phyloP scores from a whole-genome alignment of 345 rosid genomes.

The Heritiera littoralis region DNA sequence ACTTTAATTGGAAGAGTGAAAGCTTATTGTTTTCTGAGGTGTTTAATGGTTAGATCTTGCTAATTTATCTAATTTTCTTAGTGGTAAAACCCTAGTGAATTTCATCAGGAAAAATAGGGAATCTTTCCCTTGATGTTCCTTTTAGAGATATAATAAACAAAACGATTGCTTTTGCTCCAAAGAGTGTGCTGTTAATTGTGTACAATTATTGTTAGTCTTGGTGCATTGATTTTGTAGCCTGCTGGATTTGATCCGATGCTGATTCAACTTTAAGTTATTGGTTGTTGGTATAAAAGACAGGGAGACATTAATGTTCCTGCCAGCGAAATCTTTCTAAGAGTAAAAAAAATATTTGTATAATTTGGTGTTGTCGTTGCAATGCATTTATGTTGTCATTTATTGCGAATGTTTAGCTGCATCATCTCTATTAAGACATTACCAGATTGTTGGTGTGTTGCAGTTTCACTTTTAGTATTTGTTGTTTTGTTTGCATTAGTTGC shows the following conservation, averaged over 20 bases:
- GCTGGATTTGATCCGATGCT: not conserved
- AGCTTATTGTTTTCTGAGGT: not conserved
- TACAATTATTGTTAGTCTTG: not conserved
- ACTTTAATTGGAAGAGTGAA: not conserved
- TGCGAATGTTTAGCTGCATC: not conserved
- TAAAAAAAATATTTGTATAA: not conserved
- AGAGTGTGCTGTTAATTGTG: not conserved
- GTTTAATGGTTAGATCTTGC: slow-evolving; percentile 11
- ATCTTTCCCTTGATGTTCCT: not conserved
- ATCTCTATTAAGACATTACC: not conserved
- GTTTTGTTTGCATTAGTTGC: not conserved
- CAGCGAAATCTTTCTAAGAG: not conserved
- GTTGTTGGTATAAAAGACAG: not conserved
- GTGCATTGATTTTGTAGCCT: not conserved
- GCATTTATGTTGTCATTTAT: not conserved
- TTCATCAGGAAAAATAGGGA: not conserved
- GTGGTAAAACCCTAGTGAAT: slow-evolving; percentile 12
- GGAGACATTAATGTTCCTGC: not conserved
- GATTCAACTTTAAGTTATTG: not conserved
- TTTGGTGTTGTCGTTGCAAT: not conserved
- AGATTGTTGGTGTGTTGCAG: not conserved
- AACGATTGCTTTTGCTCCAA: not conserved
- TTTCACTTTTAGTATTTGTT: not conserved
- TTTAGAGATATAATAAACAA: not conserved
- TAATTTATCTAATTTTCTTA: slow-evolving; percentile 3